Evolutionary conservation across 2,329 filamentous ascomycete genomes (phyloP).

Genomic region (Geosmithia flava): DNA sequence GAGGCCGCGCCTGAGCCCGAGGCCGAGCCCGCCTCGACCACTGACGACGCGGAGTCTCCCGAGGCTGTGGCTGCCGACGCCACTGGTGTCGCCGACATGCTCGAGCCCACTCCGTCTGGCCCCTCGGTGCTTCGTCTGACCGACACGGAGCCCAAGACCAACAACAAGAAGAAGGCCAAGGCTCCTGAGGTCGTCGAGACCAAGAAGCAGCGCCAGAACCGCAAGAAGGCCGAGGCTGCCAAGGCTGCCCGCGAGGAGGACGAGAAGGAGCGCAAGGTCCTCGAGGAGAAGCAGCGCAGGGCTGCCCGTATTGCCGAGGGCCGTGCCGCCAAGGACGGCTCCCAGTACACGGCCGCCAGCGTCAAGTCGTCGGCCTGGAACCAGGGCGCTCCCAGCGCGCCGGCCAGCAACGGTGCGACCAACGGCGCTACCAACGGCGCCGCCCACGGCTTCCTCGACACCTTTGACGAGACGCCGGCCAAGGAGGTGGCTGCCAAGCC

Average conservation of each 20-base stretch:
- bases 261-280: constrained; percentile 63
- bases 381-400: constrained; percentile 15
- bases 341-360: constrained; percentile 32
- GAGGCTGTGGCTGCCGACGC: constrained; percentile 44
- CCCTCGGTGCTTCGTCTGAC: constrained; percentile 72
- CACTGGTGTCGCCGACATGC: constrained; percentile 75
- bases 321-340: constrained; percentile 71
- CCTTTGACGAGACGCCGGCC: constrained; percentile 27
- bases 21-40: constrained; percentile 35
- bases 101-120: constrained; percentile 56
- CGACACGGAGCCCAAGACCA: constrained; percentile 42
- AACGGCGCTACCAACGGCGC: no score
- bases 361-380: constrained; percentile 29
- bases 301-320: constrained; percentile 73
- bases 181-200: constrained; percentile 59
- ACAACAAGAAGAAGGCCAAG: constrained; percentile 49
- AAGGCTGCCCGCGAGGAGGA: constrained; percentile 64
- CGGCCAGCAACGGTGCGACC: constrained; percentile 13
- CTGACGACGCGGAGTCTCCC: constrained; percentile 37
- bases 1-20: constrained; percentile 25
- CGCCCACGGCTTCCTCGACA: constrained; percentile 41
- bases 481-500: constrained; percentile 6
- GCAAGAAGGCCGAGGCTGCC: constrained; percentile 72
- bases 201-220: constrained; percentile 94
- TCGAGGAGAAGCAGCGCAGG: constrained; percentile 74